Percentiles rank a stretch among this genome's conserved stretches.
Conservation (phyloP, 306 rosid species). For the Macrotyloma uniflorum region DNA sequence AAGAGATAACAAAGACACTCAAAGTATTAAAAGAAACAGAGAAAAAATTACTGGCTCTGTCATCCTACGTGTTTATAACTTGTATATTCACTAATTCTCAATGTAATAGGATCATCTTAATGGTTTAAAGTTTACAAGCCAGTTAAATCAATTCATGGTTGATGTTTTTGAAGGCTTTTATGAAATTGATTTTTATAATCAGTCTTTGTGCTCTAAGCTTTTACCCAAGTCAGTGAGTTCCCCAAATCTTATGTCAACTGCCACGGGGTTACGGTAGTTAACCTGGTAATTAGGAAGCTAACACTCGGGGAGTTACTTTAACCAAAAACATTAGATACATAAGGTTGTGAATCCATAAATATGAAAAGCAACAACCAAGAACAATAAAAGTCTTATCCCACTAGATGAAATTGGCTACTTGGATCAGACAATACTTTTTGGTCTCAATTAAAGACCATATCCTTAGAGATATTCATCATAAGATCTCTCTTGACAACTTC, state of each 20-base stretch:
- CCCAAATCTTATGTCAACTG: neutral
- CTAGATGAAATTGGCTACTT: neutral
- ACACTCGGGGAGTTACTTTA: constrained; percentile 13
- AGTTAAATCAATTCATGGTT: neutral
- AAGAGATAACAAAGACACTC: neutral
- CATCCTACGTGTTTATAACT: neutral
- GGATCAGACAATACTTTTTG: neutral
- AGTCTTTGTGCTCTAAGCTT: neutral
- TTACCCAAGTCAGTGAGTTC: constrained; percentile 1
- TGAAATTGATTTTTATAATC: constrained; percentile 17
- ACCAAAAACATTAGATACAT: constrained; percentile 9
- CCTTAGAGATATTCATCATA: neutral
- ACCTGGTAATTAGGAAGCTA: neutral
- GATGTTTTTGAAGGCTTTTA: constrained; percentile 5
- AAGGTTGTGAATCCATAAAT: neutral
- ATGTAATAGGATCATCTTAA: constrained; percentile 7
- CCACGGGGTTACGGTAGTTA: neutral
- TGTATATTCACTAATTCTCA: constrained; percentile 25
- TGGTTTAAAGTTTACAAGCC: neutral
- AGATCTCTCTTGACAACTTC: neutral
- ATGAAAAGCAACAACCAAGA: constrained; percentile 27
- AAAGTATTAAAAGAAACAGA: neutral
- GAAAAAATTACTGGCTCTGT: neutral
- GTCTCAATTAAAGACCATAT: neutral
- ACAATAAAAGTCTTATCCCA: neutral